Base-by-base conservation (phyloP, 108 stramenopile species). In the Schizochytrium sp. region DNA sequence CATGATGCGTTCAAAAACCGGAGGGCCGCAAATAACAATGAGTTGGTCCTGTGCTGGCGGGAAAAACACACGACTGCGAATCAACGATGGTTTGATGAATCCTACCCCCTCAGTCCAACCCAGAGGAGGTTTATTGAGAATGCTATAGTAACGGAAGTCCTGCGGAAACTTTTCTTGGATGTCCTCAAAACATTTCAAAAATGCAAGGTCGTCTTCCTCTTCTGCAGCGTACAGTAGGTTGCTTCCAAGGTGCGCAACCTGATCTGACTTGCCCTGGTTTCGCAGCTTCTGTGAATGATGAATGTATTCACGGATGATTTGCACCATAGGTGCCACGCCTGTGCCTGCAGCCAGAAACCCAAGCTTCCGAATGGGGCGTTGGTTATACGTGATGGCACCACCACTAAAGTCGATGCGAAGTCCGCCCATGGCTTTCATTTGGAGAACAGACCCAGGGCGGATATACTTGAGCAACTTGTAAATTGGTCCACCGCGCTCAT, bases 91-190 rank as follows among this genome's bases (percentile, higher is more conserved):
- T 58, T 92, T 92, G 13, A 94, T 72, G 57, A 93, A 94, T 2
- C 94, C 94, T 0, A 94, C 92, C 28, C 94, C 92, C 64, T 92
- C 94, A 28, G 90, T 92, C 93, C 93, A 93, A 44, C 93, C 93
- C 45, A 93, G 73, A 41, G 93, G 93, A 13, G 93, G 93, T 47
- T 73, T 42, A 58, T 92, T 92, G 44, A 93, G 69, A 56, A 91
- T 91, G 10, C 92, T 57, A 83, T 93, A 92, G 61, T 61, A 91
- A 15, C 91, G 72, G 46, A 91, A 91, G 13, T 92, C 87, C 15
- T 55, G 15, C 38, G 93, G 92, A 58, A 89, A 89, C 2, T 69
- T 55, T 19, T 89, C 57, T 46, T 61, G 57, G 44, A 93, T 87
- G 45, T 59, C 64, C 61, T 89, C 72, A 45, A 93, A 72, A 45